Evolutionary conservation across 768 basidiomycete species (phyloP).

Genomic region (Xerocomellus chrysenteron): DNA sequence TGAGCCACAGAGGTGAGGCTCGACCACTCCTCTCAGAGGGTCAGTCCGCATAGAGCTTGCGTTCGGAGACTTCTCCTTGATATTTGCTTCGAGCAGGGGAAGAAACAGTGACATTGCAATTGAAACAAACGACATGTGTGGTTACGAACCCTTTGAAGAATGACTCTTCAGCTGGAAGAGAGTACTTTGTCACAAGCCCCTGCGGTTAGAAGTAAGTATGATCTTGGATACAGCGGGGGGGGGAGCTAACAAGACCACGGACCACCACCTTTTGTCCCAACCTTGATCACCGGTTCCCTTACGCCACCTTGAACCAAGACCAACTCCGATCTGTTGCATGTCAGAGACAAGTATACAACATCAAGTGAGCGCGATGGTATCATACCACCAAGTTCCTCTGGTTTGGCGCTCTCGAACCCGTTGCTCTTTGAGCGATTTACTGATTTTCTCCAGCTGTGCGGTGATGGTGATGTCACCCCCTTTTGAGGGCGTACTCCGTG

Average conservation of each 20-base stretch:
- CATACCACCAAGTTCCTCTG: conserved; percentile 8
- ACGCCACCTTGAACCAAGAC: not conserved
- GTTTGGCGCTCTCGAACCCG: conserved; percentile 26
- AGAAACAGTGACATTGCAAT: not conserved
- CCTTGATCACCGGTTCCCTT: not conserved
- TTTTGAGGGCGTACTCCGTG: conserved; percentile 45
- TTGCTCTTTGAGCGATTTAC: conserved; percentile 52
- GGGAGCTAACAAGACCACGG: not conserved
- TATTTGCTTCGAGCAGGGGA: not conserved
- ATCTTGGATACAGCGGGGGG: not conserved
- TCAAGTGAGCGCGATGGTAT: not conserved
- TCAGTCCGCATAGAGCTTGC: not conserved
- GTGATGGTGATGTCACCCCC: conserved; percentile 55
- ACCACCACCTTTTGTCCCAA: not conserved
- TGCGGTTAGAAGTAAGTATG: not conserved
- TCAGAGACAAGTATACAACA: conserved; percentile 1
- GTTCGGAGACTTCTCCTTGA: not conserved
- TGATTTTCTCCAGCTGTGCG: conserved; percentile 58
- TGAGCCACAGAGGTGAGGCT: not conserved
- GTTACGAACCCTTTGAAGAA: not conserved
- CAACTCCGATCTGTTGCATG: not conserved
- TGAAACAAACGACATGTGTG: not conserved
- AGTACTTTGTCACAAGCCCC: not conserved
- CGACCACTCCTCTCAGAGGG: not conserved
- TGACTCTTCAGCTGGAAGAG: not conserved